Percentiles rank a stretch among this genome's conserved stretches.
Evolutionary conservation across 2,329 filamentous ascomycete genomes (phyloP).

Genomic region (Sclerotinia glacialis): DNA sequence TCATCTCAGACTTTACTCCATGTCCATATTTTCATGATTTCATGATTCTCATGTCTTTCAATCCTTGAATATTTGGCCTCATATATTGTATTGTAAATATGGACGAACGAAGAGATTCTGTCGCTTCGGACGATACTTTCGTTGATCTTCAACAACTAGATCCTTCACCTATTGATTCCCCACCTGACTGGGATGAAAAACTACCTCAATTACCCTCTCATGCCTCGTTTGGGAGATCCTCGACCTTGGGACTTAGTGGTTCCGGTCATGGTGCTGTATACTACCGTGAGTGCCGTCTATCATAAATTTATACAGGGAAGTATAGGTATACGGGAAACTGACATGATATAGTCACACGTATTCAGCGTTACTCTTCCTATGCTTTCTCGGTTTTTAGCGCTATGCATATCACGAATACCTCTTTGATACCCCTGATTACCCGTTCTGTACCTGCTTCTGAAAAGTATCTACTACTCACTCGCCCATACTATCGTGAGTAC

Average conservation of each 20-base stretch:
- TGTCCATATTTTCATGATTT: conserved; percentile 3
- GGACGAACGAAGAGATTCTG: conserved; percentile 38
- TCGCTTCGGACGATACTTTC: conserved; percentile 53
- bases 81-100: neutral
- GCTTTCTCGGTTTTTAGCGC: conserved; percentile 73
- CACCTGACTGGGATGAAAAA: conserved; percentile 46
- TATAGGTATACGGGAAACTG: no score
- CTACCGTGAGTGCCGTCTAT: conserved; percentile 60
- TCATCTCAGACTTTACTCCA: neutral
- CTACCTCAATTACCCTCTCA: conserved; percentile 43
- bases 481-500: conserved; percentile 84
- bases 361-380: conserved; percentile 89
- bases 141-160: conserved; percentile 74
- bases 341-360: conserved; percentile 57
- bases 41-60: conserved; percentile 2
- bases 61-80: neutral
- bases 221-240: conserved; percentile 42
- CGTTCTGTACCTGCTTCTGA: conserved; percentile 73
- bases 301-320: neutral
- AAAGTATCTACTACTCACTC: conserved; percentile 82
- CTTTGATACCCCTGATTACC: conserved; percentile 73
- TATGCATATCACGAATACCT: conserved; percentile 78
- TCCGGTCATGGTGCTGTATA: conserved; percentile 66
- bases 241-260: conserved; percentile 57
- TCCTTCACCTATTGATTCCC: conserved; percentile 70